phyloP scores from a whole-genome alignment of 2,329 filamentous ascomycete species.

The Xylariaceae sp. region DNA sequence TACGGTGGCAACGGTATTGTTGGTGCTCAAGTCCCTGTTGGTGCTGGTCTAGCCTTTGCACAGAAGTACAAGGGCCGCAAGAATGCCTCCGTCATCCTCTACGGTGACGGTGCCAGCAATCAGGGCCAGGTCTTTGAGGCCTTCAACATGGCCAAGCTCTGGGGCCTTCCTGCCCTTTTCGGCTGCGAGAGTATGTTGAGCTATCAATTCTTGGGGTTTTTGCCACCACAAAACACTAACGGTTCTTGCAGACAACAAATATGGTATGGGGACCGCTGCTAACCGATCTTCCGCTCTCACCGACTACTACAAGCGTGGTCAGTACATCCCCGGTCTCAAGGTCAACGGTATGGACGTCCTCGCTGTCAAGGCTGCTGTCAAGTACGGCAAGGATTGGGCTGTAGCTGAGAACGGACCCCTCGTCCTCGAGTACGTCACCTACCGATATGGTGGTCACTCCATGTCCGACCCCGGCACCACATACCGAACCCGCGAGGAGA shows the following conservation, averaged over 20 bases:
- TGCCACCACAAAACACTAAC: slow-evolving; percentile 24
- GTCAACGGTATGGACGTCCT: slow-evolving; percentile 99
- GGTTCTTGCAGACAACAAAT: slow-evolving; percentile 82
- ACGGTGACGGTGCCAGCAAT: slow-evolving; percentile 98
- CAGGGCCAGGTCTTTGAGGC: slow-evolving; percentile 99
- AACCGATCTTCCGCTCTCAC: slow-evolving; percentile 91
- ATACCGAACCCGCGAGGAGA: slow-evolving; percentile 98
- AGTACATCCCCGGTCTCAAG: slow-evolving; percentile 99
- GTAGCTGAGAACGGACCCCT: slow-evolving; percentile 81
- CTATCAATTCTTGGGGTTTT: neutral
- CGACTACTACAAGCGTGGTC: slow-evolving; percentile 99
- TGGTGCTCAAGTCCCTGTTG: slow-evolving; percentile 95
- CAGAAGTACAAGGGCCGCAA: slow-evolving; percentile 89
- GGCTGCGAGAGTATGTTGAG: slow-evolving; percentile 86
- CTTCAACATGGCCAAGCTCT: slow-evolving; percentile 99
- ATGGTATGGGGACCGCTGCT: slow-evolving; percentile 98
- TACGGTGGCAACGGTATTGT: slow-evolving; percentile 99
- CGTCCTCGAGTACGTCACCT: slow-evolving; percentile 98
- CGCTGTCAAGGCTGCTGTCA: slow-evolving; percentile 91
- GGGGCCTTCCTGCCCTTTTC: slow-evolving; percentile 93
- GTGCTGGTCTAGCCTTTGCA: slow-evolving; percentile 92
- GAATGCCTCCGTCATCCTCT: slow-evolving; percentile 83
- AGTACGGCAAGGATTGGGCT: slow-evolving; percentile 89
- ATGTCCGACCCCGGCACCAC: slow-evolving; percentile 99
- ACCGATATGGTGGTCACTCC: slow-evolving; percentile 98